phyloP scores from a whole-genome alignment of 2,329 filamentous ascomycete genomes.

The Trichoderma breve region DNA sequence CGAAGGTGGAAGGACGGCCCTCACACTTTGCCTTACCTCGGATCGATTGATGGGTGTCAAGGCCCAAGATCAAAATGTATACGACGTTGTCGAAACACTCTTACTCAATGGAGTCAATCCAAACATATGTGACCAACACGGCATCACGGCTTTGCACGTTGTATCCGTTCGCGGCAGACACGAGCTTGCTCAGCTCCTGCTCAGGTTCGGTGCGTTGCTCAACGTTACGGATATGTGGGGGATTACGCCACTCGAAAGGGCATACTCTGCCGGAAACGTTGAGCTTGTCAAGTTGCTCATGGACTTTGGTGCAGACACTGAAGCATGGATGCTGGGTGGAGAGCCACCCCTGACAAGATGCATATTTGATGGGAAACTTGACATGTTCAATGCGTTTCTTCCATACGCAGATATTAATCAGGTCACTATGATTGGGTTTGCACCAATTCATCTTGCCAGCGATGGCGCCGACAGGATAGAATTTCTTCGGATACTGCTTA shows the following conservation, averaged over 20 bases:
- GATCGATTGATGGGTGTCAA: slow-evolving; percentile 5
- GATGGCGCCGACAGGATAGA: slow-evolving; percentile 13
- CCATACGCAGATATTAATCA: slow-evolving; percentile 16
- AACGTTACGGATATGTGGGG: slow-evolving; percentile 21
- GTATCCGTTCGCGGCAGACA: slow-evolving; percentile 13
- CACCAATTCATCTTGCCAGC: slow-evolving; percentile 19
- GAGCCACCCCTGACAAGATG: slow-evolving; percentile 18
- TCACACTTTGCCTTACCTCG: slow-evolving; percentile 9
- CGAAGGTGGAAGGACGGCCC: slow-evolving; percentile 18
- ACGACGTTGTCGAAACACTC: not conserved
- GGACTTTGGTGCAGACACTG: slow-evolving; percentile 20
- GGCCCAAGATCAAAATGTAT: not conserved
- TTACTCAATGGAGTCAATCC: slow-evolving; percentile 15
- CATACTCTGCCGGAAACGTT: slow-evolving; percentile 10
- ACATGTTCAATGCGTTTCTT: slow-evolving; percentile 20
- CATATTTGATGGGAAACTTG: slow-evolving; percentile 12
- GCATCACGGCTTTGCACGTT: slow-evolving; percentile 18
- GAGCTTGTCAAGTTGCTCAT: slow-evolving; percentile 22
- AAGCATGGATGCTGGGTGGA: slow-evolving; percentile 14
- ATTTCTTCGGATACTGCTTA: slow-evolving; percentile 19
- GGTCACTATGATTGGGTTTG: slow-evolving; percentile 3
- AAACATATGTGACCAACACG: not conserved
- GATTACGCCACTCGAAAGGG: slow-evolving; percentile 20
- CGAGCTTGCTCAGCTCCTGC: slow-evolving; percentile 15
- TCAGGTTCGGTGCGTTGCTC: slow-evolving; percentile 22